phyloP scores from a whole-genome alignment of 2,329 filamentous ascomycete species.

The Venturiaceae sp. region DNA sequence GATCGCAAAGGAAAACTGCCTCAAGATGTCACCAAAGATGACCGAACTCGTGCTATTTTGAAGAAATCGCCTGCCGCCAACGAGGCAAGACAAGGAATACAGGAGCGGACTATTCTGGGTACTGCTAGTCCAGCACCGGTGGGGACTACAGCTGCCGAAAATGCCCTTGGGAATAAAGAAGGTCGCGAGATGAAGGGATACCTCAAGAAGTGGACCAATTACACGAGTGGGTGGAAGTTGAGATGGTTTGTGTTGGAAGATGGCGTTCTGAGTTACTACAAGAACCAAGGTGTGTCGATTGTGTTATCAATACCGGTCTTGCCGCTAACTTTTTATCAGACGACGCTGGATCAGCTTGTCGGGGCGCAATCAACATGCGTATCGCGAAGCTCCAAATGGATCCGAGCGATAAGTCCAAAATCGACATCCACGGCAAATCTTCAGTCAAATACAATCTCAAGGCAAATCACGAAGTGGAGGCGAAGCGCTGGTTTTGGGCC shows the following conservation, averaged over 20 bases:
- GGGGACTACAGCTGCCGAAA: slow-evolving; percentile 43
- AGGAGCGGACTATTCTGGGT: slow-evolving; percentile 92
- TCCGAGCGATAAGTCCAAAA: slow-evolving; percentile 91
- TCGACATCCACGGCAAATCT: slow-evolving; percentile 95
- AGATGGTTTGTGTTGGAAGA: slow-evolving; percentile 98
- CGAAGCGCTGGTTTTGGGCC: slow-evolving; percentile 98
- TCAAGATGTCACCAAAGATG: slow-evolving; percentile 93
- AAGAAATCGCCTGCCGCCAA: slow-evolving; percentile 93
- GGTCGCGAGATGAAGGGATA: slow-evolving; percentile 97
- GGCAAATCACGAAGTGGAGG: slow-evolving; percentile 95
- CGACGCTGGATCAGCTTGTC: slow-evolving; percentile 89
- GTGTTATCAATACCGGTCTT: background rate
- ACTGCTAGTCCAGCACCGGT: slow-evolving; percentile 43
- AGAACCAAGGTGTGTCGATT: slow-evolving; percentile 60
- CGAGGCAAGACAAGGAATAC: slow-evolving; percentile 86
- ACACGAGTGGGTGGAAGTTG: slow-evolving; percentile 91
- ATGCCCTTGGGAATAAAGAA: slow-evolving; percentile 59
- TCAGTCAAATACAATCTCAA: slow-evolving; percentile 98
- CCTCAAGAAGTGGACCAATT: slow-evolving; percentile 99
- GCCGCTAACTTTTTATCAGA: slow-evolving; percentile 37
- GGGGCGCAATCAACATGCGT: slow-evolving; percentile 97
- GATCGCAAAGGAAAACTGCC: slow-evolving; percentile 93
- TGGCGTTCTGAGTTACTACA: slow-evolving; percentile 96
- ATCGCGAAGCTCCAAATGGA: slow-evolving; percentile 95
- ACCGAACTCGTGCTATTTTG: slow-evolving; percentile 74